A percentile compares a stretch with the other conserved stretches of the same genome.
Evolutionary conservation across 805 yeast genomes (phyloP).

Genomic region (Saccharomycopsis guyanensis): DNA sequence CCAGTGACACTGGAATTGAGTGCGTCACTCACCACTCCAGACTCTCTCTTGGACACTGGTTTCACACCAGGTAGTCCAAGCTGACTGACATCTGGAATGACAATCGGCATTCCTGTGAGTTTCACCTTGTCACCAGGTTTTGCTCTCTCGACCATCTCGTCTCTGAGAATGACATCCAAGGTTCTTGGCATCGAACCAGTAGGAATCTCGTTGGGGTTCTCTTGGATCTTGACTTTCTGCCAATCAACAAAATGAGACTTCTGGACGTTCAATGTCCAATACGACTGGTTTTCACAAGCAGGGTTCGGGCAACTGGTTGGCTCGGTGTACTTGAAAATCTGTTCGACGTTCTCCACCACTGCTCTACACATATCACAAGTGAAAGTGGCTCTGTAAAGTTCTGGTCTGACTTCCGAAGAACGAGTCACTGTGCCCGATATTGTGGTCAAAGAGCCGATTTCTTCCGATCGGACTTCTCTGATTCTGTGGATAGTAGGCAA

Average conservation of each 20-base stretch:
- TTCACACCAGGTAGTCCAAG: conserved; percentile 92
- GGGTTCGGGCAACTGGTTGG: conserved; percentile 89
- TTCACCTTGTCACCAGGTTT: conserved; percentile 95
- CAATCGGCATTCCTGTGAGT: conserved; percentile 92
- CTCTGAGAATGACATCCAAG: conserved; percentile 83
- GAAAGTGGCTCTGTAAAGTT: conserved; percentile 77
- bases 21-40: conserved; percentile 40
- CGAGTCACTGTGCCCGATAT: conserved; percentile 94
- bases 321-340: conserved; percentile 86
- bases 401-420: conserved; percentile 95
- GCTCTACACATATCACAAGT: conserved; percentile 86
- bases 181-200: conserved; percentile 99
- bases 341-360: conserved; percentile 82
- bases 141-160: conserved; percentile 91
- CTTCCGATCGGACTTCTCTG: conserved; percentile 84
- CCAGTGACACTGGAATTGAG: conserved; percentile 84
- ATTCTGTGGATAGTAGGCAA: conserved; percentile 76
- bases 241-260: conserved; percentile 90
- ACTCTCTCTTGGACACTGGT: conserved; percentile 71
- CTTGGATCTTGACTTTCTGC: conserved; percentile 95
- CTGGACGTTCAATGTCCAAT: conserved; percentile 76
- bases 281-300: conserved; percentile 75
- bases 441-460: conserved; percentile 75
- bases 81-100: conserved; percentile 90
- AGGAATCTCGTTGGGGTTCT: conserved; percentile 93